Percentiles rank a stretch among this genome's conserved stretches.
Conservation (phyloP, 2,329 filamentous ascomycete species). For the Lecanicillium sp. region DNA sequence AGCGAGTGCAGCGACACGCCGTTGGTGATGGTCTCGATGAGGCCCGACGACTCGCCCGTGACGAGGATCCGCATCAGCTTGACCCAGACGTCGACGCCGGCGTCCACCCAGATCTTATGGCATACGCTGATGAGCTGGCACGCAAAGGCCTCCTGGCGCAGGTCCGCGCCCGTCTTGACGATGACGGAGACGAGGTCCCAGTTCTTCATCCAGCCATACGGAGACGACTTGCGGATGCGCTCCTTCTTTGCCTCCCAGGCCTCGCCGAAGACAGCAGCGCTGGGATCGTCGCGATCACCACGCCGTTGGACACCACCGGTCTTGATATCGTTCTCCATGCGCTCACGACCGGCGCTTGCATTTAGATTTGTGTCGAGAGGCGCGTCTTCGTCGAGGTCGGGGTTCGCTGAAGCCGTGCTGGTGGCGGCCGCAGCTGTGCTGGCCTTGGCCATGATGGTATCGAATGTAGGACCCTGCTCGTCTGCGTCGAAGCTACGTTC, state of each 20-base stretch:
- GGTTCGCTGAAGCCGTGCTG: constrained; percentile 39
- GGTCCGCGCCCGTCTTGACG: constrained; percentile 77
- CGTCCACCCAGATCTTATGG: constrained; percentile 74
- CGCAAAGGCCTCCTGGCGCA: constrained; percentile 80
- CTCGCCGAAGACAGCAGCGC: constrained; percentile 79
- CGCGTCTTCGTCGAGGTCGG: constrained; percentile 52
- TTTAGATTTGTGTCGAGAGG: constrained; percentile 51
- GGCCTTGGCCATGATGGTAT: constrained; percentile 72
- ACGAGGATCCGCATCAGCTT: constrained; percentile 84
- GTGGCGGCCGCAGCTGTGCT: constrained; percentile 42
- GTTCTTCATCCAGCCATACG: constrained; percentile 84
- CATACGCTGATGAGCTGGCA: constrained; percentile 80
- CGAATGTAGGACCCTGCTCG: constrained; percentile 69
- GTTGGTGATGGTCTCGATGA: constrained; percentile 85
- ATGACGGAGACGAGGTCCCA: constrained; percentile 86
- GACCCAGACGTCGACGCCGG: constrained; percentile 73
- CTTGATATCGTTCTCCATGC: constrained; percentile 87
- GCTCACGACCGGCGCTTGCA: constrained; percentile 66
- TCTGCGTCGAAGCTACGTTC: constrained; percentile 78
- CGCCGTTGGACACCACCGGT: constrained; percentile 76
- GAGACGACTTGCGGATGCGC: constrained; percentile 74
- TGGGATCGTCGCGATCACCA: constrained; percentile 78
- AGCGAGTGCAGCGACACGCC: constrained; percentile 82
- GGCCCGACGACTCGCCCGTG: constrained; percentile 75
- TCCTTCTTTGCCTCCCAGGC: constrained; percentile 82